Percentiles rank a stretch among this genome's conserved stretches.
Conservation (phyloP, 2,329 filamentous ascomycete genomes). For the Monilinia laxa region DNA sequence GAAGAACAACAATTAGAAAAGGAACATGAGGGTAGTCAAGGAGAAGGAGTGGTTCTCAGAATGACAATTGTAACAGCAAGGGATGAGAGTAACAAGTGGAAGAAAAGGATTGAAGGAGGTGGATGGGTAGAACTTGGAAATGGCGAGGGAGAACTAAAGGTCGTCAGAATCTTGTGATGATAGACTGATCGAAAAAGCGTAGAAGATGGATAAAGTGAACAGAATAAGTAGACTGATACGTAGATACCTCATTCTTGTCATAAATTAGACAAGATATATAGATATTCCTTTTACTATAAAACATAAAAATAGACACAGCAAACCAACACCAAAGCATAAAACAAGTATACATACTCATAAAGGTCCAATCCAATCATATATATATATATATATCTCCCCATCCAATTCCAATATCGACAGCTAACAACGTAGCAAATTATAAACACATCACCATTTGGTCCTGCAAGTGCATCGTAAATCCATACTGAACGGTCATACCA, state of each 20-base stretch:
- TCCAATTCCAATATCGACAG: no score
- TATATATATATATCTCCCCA: no score
- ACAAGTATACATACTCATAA: no score
- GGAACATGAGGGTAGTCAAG: conserved; percentile 56
- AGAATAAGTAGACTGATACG: background rate
- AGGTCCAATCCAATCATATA: no score
- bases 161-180: conserved; percentile 12
- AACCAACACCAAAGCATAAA: background rate
- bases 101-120: conserved; percentile 61
- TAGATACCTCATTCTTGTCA: background rate
- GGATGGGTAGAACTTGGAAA: conserved; percentile 16
- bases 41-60: conserved; percentile 52
- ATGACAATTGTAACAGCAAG: conserved; percentile 76
- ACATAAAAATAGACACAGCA: background rate
- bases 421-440: no score
- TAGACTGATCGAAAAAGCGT: background rate
- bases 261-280: background rate
- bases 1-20: conserved; percentile 40
- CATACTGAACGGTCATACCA: no score
- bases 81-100: conserved; percentile 75
- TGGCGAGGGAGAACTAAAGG: conserved; percentile 1
- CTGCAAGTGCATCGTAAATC: no score
- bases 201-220: background rate
- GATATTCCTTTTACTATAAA: background rate
- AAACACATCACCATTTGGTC: no score